These are phyloP conservation scores for Theobroma cacao DNA, from an alignment of 345 rosid species.

Conservation along the genomic window DNA sequence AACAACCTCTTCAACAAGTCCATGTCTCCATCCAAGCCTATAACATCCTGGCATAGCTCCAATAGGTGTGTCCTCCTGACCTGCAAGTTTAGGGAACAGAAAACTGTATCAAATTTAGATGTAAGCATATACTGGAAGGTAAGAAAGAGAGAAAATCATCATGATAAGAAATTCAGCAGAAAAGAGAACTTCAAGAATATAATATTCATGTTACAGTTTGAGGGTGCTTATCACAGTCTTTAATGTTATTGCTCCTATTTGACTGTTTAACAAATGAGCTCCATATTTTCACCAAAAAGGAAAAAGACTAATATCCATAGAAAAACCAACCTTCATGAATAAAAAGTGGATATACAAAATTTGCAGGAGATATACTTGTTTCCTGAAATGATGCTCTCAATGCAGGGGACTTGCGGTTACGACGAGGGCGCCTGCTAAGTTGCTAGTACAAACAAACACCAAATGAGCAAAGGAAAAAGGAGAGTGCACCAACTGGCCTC, in stretches of 20 bases:
- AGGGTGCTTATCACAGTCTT: background rate
- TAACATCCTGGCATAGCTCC: constrained; percentile 99
- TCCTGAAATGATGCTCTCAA: constrained; percentile 83
- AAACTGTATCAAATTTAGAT: background rate
- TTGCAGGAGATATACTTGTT: constrained; percentile 75
- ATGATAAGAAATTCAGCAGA: constrained; percentile 4
- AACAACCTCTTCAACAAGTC: constrained; percentile 80
- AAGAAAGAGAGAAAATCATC: background rate
- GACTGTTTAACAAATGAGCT: background rate
- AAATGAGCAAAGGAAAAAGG: background rate
- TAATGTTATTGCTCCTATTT: background rate
- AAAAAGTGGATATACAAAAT: constrained; percentile 90
- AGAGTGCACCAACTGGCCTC: background rate
- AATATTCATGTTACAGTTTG: background rate
- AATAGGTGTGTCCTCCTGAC: constrained; percentile 93
- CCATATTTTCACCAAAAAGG: background rate
- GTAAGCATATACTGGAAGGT: background rate
- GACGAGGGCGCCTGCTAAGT: constrained; percentile 76
- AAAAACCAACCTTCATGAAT: constrained; percentile 81
- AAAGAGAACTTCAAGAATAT: background rate
- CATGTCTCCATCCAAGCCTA: constrained; percentile 98
- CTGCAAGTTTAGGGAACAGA: constrained; percentile 34
- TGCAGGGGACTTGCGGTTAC: constrained; percentile 70
- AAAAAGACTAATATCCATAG: background rate
- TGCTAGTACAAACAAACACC: constrained; percentile 41